These are phyloP conservation scores for Butyriboletus loyo DNA, from an alignment of 768 basidiomycete species.

Conservation along the genomic window DNA sequence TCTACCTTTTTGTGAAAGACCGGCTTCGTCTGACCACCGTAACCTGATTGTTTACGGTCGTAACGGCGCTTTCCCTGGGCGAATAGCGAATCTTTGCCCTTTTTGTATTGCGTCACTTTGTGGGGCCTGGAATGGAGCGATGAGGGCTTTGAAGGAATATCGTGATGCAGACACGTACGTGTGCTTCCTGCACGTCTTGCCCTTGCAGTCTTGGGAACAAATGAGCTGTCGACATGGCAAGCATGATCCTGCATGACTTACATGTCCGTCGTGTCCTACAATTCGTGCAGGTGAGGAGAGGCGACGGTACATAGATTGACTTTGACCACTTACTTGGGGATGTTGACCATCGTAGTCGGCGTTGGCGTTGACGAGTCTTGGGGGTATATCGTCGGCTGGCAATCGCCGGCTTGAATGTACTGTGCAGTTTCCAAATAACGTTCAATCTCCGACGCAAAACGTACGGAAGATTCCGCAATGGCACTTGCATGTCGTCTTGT, in stretches of 20 bases:
- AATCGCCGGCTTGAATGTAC: slow-evolving; percentile 27
- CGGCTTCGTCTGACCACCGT: slow-evolving; percentile 99
- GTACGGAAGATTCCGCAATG: neutral
- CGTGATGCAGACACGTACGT: slow-evolving; percentile 56
- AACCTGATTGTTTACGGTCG: slow-evolving; percentile 97
- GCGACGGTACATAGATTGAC: neutral
- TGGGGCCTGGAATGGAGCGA: slow-evolving; percentile 64
- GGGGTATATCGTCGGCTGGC: slow-evolving; percentile 16
- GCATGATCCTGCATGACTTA: slow-evolving; percentile 41
- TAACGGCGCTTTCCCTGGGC: slow-evolving; percentile 99
- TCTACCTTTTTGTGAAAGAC: slow-evolving; percentile 99
- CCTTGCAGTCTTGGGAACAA: slow-evolving; percentile 77
- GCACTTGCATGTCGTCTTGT: too few relatives aligned
- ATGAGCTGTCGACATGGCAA: slow-evolving; percentile 1
- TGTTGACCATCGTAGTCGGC: slow-evolving; percentile 76
- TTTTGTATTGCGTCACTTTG: slow-evolving; percentile 99
- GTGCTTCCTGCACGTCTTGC: slow-evolving; percentile 96
- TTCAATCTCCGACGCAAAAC: slow-evolving; percentile 17
- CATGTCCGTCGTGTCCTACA: slow-evolving; percentile 91
- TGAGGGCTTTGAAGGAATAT: neutral
- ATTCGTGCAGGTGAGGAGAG: slow-evolving; percentile 12
- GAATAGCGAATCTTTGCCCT: slow-evolving; percentile 97
- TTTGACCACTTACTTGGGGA: slow-evolving; percentile 72
- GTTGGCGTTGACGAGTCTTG: slow-evolving; percentile 20
- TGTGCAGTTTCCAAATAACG: slow-evolving; percentile 22